Base-by-base conservation (phyloP, 441 rosid genomes). In the Populus hybrid region DNA sequence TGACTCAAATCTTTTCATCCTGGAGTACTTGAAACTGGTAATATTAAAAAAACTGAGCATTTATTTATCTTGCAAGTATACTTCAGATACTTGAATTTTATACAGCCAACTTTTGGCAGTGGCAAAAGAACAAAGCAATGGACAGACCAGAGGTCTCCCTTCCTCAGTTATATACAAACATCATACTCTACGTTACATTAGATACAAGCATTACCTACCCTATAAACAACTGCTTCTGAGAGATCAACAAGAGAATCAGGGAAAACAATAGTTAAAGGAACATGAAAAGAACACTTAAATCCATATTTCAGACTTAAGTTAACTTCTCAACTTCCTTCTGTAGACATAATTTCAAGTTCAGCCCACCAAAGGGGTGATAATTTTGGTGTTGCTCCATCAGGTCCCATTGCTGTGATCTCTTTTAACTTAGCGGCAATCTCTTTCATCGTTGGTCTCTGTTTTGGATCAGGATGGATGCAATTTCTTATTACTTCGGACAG, bases 301-400 rank as follows among this genome's bases (percentile, higher is more conserved):
- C 72, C 23, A 46, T 23, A 69, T 74, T 67, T 24, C 40, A 57
- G 76, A 66, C 66, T 66, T 23, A 23, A 11, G 28, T 68, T 67
- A 77, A 81, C 77, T 71, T 70, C 81, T 88, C 84, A 86, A 74
- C 83, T 86, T 75, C 82, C 84, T 70, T 88, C 89, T 2, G 89
- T 76, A 40, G 98, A 86, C 88, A 90, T 71, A 76, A 95, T 91
- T 86, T 94, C 98, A 74, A 95, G 93, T 80, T 95, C 97, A 35
- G 97, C 97, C 97, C 99, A 94, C 99, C 97, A 95, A 70, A 89
- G 90, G 46, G 97, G 95, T 77, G 97, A 95, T 67, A 82, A 66
- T 83, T 91, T 90, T 12, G 97, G 97, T 18, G 88, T 83, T 61
- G 96, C 98, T 76, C 84, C 87, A 32, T 87, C 93, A 20, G 94